These are phyloP conservation scores for Apostasia ramifera DNA, from an alignment of 106 monocot species.

Conservation along the genomic window DNA sequence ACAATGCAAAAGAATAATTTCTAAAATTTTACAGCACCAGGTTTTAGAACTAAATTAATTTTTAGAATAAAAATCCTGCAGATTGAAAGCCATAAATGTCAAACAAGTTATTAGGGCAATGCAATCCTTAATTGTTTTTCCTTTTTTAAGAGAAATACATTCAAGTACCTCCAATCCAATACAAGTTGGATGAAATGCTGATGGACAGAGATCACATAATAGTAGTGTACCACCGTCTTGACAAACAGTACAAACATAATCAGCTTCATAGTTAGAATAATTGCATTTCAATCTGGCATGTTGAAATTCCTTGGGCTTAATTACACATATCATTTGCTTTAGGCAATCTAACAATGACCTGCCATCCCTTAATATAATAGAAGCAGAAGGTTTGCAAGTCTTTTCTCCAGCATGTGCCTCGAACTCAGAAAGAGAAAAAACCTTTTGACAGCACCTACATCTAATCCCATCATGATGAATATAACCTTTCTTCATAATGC, in stretches of 20 bases:
- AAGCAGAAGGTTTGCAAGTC: conserved; percentile 21
- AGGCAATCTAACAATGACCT: conserved; percentile 27
- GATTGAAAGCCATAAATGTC: too few relatives aligned
- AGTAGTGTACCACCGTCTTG: conserved; percentile 51
- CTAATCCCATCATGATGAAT: conserved; percentile 39
- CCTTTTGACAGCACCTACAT: conserved; percentile 36
- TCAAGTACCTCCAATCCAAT: conserved; percentile 44
- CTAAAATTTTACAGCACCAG: too few relatives aligned
- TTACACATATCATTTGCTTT: conserved; percentile 6
- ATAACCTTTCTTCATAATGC: conserved; percentile 24
- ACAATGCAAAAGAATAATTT: too few relatives aligned
- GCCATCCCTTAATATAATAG: conserved; percentile 35
- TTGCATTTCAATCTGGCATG: conserved; percentile 16
- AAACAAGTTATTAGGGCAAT: too few relatives aligned
- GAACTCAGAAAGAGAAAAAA: conserved; percentile 28
- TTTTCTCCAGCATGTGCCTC: conserved; percentile 40
- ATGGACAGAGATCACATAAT: conserved; percentile 70
- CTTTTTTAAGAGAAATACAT: background rate
- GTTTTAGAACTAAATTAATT: too few relatives aligned
- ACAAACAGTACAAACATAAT: conserved; percentile 49
- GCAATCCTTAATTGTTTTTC: too few relatives aligned
- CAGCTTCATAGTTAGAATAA: conserved; percentile 16
- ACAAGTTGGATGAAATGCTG: conserved; percentile 54
- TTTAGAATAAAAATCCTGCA: too few relatives aligned
- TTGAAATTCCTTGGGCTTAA: conserved; percentile 9